Conservation (phyloP, 768 basidiomycete species). For the Candolleomyces efflorescens region DNA sequence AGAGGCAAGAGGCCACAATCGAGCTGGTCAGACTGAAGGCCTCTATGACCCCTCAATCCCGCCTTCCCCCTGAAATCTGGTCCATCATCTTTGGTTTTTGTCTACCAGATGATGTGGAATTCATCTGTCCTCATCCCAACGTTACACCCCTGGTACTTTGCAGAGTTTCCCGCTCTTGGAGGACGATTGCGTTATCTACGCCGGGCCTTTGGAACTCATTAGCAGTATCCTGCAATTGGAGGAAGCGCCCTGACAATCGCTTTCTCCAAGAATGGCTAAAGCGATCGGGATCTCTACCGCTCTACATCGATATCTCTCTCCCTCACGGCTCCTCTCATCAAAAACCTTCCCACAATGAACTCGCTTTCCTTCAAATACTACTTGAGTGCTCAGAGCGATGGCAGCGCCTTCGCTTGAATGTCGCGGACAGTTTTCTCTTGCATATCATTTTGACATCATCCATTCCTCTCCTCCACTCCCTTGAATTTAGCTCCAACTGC, state of each 20-base stretch:
- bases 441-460: conserved; percentile 11
- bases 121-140: conserved; percentile 14
- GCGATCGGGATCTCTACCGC: conserved; percentile 15
- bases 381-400: conserved; percentile 16
- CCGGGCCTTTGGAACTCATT: conserved; percentile 20
- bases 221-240: conserved; percentile 14
- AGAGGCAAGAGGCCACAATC: not conserved
- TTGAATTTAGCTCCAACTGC: conserved; percentile 17
- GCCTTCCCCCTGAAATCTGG: conserved; percentile 19
- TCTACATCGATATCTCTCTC: conserved; percentile 15
- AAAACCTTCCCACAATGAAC: conserved; percentile 3
- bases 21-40: not conserved
- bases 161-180: conserved; percentile 19
- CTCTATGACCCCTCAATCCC: not conserved
- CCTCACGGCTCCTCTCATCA: conserved; percentile 12
- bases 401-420: conserved; percentile 17
- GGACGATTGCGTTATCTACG: conserved; percentile 16
- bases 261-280: conserved; percentile 17
- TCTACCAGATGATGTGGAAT: conserved; percentile 16
- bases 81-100: conserved; percentile 19
- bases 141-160: conserved; percentile 19
- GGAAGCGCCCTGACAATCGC: conserved; percentile 9
- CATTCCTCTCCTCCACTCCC: conserved; percentile 16
- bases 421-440: conserved; percentile 13
- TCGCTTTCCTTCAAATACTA: conserved; percentile 9